These are phyloP conservation scores for Colletotrichum brevisporum DNA, from an alignment of 2,329 filamentous ascomycete species.

Conservation along the genomic window DNA sequence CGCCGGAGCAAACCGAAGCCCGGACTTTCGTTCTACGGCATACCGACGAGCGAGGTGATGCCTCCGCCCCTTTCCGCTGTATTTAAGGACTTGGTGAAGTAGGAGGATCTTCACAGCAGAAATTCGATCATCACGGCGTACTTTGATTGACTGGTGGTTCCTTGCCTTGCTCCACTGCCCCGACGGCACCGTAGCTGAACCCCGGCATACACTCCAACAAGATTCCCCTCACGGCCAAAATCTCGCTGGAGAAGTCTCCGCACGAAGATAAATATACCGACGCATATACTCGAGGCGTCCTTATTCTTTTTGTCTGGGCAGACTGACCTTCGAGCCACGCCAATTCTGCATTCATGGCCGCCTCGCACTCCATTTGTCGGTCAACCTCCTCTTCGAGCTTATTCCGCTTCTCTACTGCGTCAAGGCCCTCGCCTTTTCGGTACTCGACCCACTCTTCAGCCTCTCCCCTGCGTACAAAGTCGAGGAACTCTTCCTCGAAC, in stretches of 20 bases:
- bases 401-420: background rate
- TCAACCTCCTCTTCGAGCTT: conserved; percentile 25
- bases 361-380: conserved; percentile 26
- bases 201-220: background rate
- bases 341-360: background rate
- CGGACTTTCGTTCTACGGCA: background rate
- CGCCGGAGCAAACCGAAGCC: background rate
- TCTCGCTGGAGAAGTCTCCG: background rate
- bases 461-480: conserved; percentile 22
- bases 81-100: too few relatives aligned
- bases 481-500: conserved; percentile 28
- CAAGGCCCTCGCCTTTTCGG: background rate
- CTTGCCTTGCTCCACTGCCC: background rate
- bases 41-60: too few relatives aligned
- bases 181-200: background rate
- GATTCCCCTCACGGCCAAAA: background rate
- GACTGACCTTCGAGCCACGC: background rate
- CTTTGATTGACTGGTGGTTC: background rate
- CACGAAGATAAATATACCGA: background rate
- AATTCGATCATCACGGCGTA: too few relatives aligned
- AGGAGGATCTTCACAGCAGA: too few relatives aligned
- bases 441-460: conserved; percentile 24
- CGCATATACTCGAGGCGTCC: conserved; percentile 16
- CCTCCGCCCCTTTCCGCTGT: too few relatives aligned
- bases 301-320: conserved; percentile 8